A percentile compares a stretch with the other conserved stretches of the same genome.
These are phyloP conservation scores for Hypoxylon intermedium DNA, from an alignment of 495 filamentous ascomycete species.

Conservation along the genomic window DNA sequence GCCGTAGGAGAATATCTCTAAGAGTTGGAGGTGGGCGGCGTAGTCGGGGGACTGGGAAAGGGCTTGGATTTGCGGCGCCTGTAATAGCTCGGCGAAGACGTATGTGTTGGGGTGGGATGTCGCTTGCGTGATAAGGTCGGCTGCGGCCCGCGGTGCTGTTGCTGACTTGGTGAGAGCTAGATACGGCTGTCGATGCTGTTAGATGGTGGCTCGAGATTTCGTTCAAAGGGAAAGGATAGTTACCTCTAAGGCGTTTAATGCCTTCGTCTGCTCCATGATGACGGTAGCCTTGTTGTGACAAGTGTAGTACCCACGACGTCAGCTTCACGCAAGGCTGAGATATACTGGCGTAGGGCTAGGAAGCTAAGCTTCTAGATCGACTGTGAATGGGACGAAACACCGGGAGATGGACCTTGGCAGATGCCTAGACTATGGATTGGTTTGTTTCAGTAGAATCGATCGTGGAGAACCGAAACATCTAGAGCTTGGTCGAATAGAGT, in stretches of 20 bases:
- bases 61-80: constrained; percentile 79
- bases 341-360: constrained; percentile 8
- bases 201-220: no score
- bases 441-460: constrained; percentile 12
- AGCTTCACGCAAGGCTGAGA: constrained; percentile 31
- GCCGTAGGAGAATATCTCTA: constrained; percentile 93
- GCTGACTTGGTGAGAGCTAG: constrained; percentile 86
- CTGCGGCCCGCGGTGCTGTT: constrained; percentile 79
- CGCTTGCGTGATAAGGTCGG: constrained; percentile 85
- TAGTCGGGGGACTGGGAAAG: constrained; percentile 61
- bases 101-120: constrained; percentile 88
- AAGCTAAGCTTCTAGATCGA: constrained; percentile 22
- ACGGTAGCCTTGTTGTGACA: constrained; percentile 14
- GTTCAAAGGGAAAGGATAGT: constrained; percentile 26
- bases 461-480: constrained; percentile 14
- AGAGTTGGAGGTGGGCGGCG: constrained; percentile 69
- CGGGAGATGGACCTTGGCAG: background rate
- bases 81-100: constrained; percentile 92
- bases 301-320: constrained; percentile 30
- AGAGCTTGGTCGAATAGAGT: background rate
- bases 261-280: constrained; percentile 84
- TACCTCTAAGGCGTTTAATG: constrained; percentile 79
- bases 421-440: constrained; percentile 5
- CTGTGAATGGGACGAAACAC: constrained; percentile 16
- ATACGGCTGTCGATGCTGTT: constrained; percentile 67